These are phyloP conservation scores for Mesembryanthemum crystallinum DNA, from an alignment of 148 eudicot genomes.

Conservation along the genomic window DNA sequence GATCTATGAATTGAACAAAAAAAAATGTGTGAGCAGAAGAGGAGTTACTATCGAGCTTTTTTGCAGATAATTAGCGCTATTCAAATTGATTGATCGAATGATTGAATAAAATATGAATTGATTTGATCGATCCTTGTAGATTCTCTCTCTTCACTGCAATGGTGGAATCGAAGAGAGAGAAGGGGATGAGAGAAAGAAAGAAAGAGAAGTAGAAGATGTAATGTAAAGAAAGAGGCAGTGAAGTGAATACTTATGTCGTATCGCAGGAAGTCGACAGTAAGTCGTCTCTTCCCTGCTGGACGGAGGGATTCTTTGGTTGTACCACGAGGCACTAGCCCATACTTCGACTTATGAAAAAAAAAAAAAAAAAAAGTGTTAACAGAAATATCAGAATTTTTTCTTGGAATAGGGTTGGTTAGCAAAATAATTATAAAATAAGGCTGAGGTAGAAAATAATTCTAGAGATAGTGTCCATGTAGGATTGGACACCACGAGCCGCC, in stretches of 20 bases:
- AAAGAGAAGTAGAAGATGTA: too few species aligned
- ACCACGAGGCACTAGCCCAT: not conserved
- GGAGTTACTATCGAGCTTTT: not conserved
- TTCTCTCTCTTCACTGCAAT: slow-evolving; percentile 4
- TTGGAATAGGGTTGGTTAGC: too few species aligned
- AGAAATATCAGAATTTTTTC: too few species aligned
- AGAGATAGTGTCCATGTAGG: too few species aligned
- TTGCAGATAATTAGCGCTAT: not conserved
- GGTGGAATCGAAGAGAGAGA: slow-evolving; percentile 7
- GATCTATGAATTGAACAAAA: slow-evolving; percentile 15
- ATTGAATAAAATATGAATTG: not conserved
- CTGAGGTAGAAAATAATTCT: too few species aligned
- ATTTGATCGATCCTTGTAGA: not conserved
- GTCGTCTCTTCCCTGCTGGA: slow-evolving; percentile 3
- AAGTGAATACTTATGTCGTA: not conserved
- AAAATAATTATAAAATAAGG: too few species aligned
- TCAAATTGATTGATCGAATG: not conserved
- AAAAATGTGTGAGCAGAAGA: too few species aligned
- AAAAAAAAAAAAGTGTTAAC: too few species aligned
- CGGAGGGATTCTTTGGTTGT: slow-evolving; percentile 1
- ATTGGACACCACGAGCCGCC: too few species aligned
- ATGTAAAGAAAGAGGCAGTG: not conserved
- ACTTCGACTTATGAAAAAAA: too few species aligned
- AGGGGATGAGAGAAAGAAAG: not conserved
- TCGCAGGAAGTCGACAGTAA: slow-evolving; percentile 1